Conservation (phyloP, 2,329 filamentous ascomycete species). For the Monilinia vaccinii-corymbosi region DNA sequence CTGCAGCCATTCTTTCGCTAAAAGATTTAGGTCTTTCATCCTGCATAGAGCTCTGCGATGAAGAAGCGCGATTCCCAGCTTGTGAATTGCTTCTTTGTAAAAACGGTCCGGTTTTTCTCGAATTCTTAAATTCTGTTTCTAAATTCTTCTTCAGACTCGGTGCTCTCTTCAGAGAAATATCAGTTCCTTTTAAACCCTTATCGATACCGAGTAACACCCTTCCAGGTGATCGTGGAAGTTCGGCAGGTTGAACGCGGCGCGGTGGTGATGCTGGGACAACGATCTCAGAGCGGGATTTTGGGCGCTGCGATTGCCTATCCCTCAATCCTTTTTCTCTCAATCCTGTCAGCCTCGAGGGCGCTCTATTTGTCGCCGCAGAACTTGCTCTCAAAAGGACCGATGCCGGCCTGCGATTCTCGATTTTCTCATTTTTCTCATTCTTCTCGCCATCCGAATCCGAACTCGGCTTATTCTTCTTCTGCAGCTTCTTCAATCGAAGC, state of each 20-base stretch:
- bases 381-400: slow-evolving; percentile 17
- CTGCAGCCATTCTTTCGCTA: slow-evolving; percentile 75
- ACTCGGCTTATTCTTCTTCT: slow-evolving; percentile 45
- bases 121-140: slow-evolving; percentile 25
- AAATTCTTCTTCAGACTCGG: slow-evolving; percentile 37
- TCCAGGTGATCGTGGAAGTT: slow-evolving; percentile 63
- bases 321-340: slow-evolving; percentile 10
- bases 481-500: slow-evolving; percentile 77
- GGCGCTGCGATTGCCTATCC: slow-evolving; percentile 18
- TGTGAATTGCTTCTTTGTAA: slow-evolving; percentile 35
- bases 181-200: slow-evolving; percentile 70
- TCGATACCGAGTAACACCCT: slow-evolving; percentile 79
- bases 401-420: slow-evolving; percentile 10
- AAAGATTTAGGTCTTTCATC: slow-evolving; percentile 50
- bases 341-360: slow-evolving; percentile 22
- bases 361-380: slow-evolving; percentile 22
- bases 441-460: slow-evolving; percentile 23
- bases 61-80: slow-evolving; percentile 15
- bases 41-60: slow-evolving; percentile 18
- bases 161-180: slow-evolving; percentile 76
- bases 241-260: slow-evolving; percentile 42
- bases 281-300: slow-evolving; percentile 36
- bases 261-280: slow-evolving; percentile 73
- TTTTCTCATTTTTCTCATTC: neutral
- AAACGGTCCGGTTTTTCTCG: slow-evolving; percentile 32